These are phyloP conservation scores for Mycosphaerella sp. DNA, from an alignment of 2,329 filamentous ascomycete species.

Conservation along the genomic window DNA sequence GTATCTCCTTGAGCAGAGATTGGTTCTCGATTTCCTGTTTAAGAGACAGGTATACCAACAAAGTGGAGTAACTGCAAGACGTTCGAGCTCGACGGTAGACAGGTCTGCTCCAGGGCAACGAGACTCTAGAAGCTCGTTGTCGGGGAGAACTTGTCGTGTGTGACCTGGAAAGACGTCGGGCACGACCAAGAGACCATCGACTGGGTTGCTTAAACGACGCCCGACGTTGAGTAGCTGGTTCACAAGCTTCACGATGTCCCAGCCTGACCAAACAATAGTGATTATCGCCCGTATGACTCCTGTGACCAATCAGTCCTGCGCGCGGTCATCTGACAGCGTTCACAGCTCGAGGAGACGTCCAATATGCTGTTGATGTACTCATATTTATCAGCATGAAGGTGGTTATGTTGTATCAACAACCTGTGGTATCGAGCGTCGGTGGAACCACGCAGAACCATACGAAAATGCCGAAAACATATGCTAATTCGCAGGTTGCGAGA, in stretches of 20 bases:
- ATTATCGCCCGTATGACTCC: neutral
- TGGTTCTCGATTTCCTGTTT: neutral
- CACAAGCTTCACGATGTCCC: neutral
- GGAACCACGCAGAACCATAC: neutral
- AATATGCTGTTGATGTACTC: no score
- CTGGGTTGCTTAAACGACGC: neutral
- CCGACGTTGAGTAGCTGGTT: neutral
- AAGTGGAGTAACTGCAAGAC: neutral
- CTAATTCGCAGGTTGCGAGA: neutral
- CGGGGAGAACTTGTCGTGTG: neutral
- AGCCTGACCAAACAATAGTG: neutral
- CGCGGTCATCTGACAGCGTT: neutral
- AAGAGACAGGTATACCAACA: neutral
- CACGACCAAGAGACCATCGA: neutral
- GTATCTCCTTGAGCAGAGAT: neutral
- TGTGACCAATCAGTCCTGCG: neutral
- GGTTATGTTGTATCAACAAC: neutral
- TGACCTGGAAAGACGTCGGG: conserved; percentile 1
- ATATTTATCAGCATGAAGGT: no score
- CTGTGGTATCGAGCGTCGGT: neutral
- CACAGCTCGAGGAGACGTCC: no score
- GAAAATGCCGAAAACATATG: neutral
- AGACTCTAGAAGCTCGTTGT: neutral
- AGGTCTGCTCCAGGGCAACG: neutral
- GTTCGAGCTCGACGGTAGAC: neutral